Evolutionary conservation across 495 filamentous ascomycete genomes (phyloP), one percentile per base, ranked within the genome.

Genomic region (Penicillium daleae): DNA sequence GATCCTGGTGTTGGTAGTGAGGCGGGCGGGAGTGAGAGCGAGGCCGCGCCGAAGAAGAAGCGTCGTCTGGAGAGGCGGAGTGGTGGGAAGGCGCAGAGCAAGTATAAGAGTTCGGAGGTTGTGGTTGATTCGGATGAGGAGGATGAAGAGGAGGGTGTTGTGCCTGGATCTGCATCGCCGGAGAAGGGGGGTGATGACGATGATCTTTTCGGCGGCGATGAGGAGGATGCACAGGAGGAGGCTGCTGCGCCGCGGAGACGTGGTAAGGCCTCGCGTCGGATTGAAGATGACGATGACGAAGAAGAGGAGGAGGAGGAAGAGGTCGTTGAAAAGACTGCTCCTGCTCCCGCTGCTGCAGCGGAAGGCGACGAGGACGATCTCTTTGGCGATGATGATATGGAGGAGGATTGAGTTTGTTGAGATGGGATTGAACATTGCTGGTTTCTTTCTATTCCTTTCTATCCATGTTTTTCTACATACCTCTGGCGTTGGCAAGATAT

Each of bases 21-120:
- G 22, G 69, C 71, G 19, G 60, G 62, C 0, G 72, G 73, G 21
- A 76, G 72, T 31, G 77, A 75, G 8, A 60, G 66, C 53, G 76
- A 76, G 40, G 70, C 63, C 65, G 78, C 70, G 64, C 81, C 76
- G 54, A 85, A 77, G 80, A 83, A 78, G 66, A 73, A 81, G 70
- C 72, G 83, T 75, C 74, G 84, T 71, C 61, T 82, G 52, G 80
- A 80, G 61, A 76, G 78, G 39, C 77, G 86, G 66, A 83, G 84
- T 64, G 81, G 87, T 37, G 84, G 83, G 6, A 85, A 84, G 66
- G 82, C 84, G 65, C 65, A 64, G 19, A 73, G 74, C 60, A 93
- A 93, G 68, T 95, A 84, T 75, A 96, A 96, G 82, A 90, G 87
- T 57, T 87, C 80, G 39, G 92, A 96, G 73, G 83, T 90, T 59